Base-by-base conservation (phyloP, 148 eudicot genomes). In the Camellia sinensis region DNA sequence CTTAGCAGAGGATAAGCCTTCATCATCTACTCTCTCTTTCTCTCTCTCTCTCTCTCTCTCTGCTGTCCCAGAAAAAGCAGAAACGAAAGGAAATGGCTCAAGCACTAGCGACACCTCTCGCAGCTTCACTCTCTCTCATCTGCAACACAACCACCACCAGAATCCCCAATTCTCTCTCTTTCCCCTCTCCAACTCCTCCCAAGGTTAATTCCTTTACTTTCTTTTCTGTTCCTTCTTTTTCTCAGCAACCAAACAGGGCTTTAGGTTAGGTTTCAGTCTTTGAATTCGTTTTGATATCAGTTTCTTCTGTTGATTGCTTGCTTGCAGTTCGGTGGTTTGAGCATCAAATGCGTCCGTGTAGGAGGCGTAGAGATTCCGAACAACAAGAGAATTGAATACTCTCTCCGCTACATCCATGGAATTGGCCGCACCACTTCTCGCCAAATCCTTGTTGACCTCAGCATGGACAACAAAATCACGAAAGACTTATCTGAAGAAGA, bases 341-440 rank as follows among this genome's bases (percentile, higher is more conserved):
- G 63, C 73, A 87, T 91, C 65, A 89, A 80, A 67, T 89, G 92
- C 80, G 94, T 80, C 46, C 91, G 94, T 79, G 87, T 91, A 44
- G 94, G 92, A 4, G 91, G 91, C 3, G 94, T 91, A 46, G 94
- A 91, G 82, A 84, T 91, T 50, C 92, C 92, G 0, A 87, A 89
- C 78, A 87, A 84, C 85, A 89, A 89, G 74, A 82, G 92, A 74
- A 82, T 89, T 12, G 89, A 89, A 74, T 89, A 73, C 74, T 89
- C 94, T 40, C 84, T 91, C 7, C 94, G 89, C 56, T 89, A 91
- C 66, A 85, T 91, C 76, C 92, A 91, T 57, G 94, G 92, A 6
- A 89, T 91, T 29, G 94, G 94, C 14, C 87, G 94, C 3, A 52
- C 80, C 40, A 80, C 85, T 53, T 83, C 94, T 7, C 82, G 82